phyloP scores from a whole-genome alignment of 257 asterid genomes.

The Jacaranda copaia region DNA sequence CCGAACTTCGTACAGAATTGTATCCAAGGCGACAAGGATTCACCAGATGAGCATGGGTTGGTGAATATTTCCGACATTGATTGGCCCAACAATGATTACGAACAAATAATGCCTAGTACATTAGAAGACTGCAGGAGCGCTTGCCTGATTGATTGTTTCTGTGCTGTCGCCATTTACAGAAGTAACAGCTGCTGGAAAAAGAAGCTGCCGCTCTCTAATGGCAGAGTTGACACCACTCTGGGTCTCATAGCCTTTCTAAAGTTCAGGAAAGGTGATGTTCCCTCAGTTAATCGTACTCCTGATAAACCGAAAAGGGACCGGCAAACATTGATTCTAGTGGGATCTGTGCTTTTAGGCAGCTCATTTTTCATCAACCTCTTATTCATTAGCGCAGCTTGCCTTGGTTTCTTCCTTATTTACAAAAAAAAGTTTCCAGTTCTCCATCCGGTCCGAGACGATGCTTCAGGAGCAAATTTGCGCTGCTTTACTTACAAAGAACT shows the following conservation, averaged over 20 bases:
- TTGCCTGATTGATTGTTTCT: constrained; percentile 65
- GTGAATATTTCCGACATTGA: constrained; percentile 35
- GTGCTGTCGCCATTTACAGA: constrained; percentile 55
- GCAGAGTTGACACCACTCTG: constrained; percentile 40
- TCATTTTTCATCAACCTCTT: constrained; percentile 54
- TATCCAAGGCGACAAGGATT: constrained; percentile 20
- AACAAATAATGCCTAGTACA: constrained; percentile 33
- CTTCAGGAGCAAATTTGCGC: constrained; percentile 35
- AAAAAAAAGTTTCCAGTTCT: constrained; percentile 9
- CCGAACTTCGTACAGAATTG: constrained; percentile 51
- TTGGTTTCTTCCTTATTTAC: constrained; percentile 35
- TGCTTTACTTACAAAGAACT: constrained; percentile 53
- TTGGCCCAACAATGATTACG: constrained; percentile 55
- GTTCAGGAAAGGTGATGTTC: constrained; percentile 38
- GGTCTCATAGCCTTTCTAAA: constrained; percentile 54
- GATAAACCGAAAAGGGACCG: constrained; percentile 19
- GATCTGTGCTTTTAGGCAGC: constrained; percentile 56
- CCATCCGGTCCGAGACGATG: background rate
- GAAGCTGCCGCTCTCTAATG: constrained; percentile 71
- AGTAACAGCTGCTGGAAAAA: constrained; percentile 69
- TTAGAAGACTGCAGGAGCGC: constrained; percentile 43
- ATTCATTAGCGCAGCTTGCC: constrained; percentile 37
- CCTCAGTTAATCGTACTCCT: constrained; percentile 10
- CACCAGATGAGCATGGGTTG: constrained; percentile 33
- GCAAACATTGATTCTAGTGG: constrained; percentile 38